Conservation (phyloP, 345 rosid genomes). For the Alliaria petiolata region DNA sequence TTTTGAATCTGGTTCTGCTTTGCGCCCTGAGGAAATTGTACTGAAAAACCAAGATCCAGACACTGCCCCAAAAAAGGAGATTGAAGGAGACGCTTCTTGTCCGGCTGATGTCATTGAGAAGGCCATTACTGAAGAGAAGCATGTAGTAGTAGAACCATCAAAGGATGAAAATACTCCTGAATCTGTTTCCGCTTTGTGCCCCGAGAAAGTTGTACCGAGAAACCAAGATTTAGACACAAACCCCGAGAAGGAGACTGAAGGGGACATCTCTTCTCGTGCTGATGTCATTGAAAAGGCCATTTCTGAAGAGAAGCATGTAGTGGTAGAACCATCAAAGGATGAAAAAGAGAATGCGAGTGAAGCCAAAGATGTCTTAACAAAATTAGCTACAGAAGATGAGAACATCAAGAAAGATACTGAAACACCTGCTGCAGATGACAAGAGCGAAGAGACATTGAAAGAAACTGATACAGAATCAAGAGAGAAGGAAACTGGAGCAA, state of each 20-base stretch:
- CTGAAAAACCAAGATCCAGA: conserved; percentile 7
- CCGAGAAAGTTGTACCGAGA: background rate
- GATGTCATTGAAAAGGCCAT: conserved; percentile 17
- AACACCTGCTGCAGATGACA: background rate
- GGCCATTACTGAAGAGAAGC: conserved; percentile 21
- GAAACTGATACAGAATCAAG: conserved; percentile 8
- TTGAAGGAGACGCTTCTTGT: background rate
- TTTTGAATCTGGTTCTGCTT: background rate
- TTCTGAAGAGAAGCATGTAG: conserved; percentile 16
- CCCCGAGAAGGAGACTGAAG: background rate
- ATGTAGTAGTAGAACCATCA: conserved; percentile 20
- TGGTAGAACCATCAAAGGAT: conserved; percentile 25
- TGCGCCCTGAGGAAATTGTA: background rate
- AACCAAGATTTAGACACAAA: background rate
- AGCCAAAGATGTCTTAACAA: background rate
- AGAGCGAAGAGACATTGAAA: conserved; percentile 22
- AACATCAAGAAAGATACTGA: conserved; percentile 15
- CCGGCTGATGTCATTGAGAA: conserved; percentile 14
- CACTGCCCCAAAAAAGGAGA: conserved; percentile 2
- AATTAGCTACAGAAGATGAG: conserved; percentile 12
- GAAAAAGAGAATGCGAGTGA: conserved; percentile 2
- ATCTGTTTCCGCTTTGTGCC: background rate
- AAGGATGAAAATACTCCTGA: conserved; percentile 14
- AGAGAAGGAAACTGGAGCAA: conserved; percentile 12
- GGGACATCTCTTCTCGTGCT: background rate